Percentiles rank a stretch among this genome's conserved stretches.
Evolutionary conservation across 202 grass and related monocot species (phyloP).

Genomic region (Elaeis oleifera): DNA sequence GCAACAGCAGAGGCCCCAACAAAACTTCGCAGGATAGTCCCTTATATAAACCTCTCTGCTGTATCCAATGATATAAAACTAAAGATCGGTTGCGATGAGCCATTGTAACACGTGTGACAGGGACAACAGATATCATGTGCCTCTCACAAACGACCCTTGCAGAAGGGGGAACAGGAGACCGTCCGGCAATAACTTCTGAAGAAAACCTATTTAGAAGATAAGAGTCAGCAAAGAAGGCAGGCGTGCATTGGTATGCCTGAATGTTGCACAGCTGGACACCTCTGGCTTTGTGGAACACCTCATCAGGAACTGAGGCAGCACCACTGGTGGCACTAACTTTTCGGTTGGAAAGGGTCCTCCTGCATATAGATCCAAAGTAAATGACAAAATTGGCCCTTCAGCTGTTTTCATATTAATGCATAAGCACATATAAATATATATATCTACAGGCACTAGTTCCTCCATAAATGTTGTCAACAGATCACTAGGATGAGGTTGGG

Average conservation of each 20-base stretch:
- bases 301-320: constrained; percentile 68
- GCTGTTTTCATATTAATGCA: too few species aligned
- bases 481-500: too few species aligned
- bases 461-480: too few species aligned
- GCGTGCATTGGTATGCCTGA: constrained; percentile 78
- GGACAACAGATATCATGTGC: constrained; percentile 69
- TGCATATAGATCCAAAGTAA: constrained; percentile 25
- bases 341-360: constrained; percentile 49
- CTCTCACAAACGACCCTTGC: constrained; percentile 67
- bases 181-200: constrained; percentile 56
- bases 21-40: constrained; percentile 68
- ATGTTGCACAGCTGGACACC: constrained; percentile 79
- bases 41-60: constrained; percentile 66
- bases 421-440: too few species aligned
- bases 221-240: constrained; percentile 87
- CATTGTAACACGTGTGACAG: constrained; percentile 76
- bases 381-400: not conserved
- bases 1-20: constrained; percentile 81
- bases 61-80: constrained; percentile 62
- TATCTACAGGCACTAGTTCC: too few species aligned
- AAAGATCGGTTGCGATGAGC: constrained; percentile 35
- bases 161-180: constrained; percentile 45
- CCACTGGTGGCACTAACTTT: constrained; percentile 66
- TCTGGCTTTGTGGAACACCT: constrained; percentile 72
- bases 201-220: constrained; percentile 80